Percentiles rank a stretch among this genome's conserved stretches.
Conservation (phyloP, 352 stramenopile genomes). For the Phytophthora hybrid region DNA sequence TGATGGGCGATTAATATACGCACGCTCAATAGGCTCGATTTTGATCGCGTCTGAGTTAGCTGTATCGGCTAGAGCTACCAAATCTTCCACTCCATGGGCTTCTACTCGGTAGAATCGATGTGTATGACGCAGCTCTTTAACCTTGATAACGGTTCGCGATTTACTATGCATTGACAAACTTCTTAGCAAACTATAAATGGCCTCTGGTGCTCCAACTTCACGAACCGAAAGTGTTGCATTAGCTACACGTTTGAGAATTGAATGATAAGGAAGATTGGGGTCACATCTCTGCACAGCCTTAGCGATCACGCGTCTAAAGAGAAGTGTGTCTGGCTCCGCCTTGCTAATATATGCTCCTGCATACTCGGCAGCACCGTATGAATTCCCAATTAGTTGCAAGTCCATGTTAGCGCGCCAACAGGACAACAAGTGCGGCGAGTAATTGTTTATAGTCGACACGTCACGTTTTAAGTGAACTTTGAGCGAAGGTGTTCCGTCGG, state of each 20-base stretch:
- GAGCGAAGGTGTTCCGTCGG: background rate
- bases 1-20: background rate
- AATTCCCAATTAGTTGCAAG: constrained; percentile 19
- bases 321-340: too few relatives aligned
- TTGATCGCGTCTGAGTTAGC: background rate
- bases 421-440: background rate
- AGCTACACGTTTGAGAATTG: background rate
- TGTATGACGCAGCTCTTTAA: background rate
- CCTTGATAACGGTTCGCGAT: background rate
- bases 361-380: too few relatives aligned
- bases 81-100: background rate
- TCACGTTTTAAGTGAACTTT: constrained; percentile 9
- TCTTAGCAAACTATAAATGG: constrained; percentile 4
- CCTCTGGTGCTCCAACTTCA: background rate
- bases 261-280: constrained; percentile 1
- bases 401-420: constrained; percentile 41
- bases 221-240: background rate
- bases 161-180: constrained; percentile 6
- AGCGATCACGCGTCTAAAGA: too few relatives aligned
- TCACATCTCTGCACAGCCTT: constrained; percentile 11
- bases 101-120: constrained; percentile 2
- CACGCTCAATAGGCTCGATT: constrained; percentile 2
- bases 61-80: background rate
- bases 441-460: constrained; percentile 18
- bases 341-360: too few relatives aligned